Base-by-base conservation (phyloP, 805 yeast genomes). In the Zygosaccharomyces gambellarensis region DNA sequence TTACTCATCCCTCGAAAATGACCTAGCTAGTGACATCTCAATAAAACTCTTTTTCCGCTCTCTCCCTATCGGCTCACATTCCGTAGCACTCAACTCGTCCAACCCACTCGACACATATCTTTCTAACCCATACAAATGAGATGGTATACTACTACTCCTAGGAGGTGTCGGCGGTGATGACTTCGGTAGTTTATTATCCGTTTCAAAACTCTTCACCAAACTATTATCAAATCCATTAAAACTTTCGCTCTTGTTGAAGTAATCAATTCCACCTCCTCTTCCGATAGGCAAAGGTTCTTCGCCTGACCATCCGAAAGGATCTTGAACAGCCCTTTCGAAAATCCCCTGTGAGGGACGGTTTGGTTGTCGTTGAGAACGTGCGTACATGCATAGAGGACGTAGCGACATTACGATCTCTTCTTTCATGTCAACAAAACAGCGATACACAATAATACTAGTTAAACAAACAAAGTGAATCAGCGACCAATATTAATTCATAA, bases 341-440 rank as follows among this genome's bases (percentile, higher is more conserved):
- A 63, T 60, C 23, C 65, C 58, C 38, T 71, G 52, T 65, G 82
- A 80, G 3, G 59, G 5, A 25, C 45, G 27, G 17, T 19, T 23
- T 23, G 36, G 36, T 23, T 23, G 25, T 23, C 28, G 36, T 10
- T 22, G 36, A n/a, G 45, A 19, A 21, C 38, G 32, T 30, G 45
- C 45, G 28, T 42, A 42, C 45, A 42, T 42, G 19, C 19, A 42
- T 21, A 42, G 23, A 12, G 45, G 36, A 25, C 45, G 45, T 27
- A 42, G 17, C 21, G 45, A 42, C 45, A 42, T 42, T 6, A 34
- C 22, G n/a, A 25, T 21, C 14, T n/a, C 19, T 7, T 40, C 14
- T 12, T 29, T 21, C 22, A 29, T n/a, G 11, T 14, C 25, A 19
- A 17, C 28, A 34, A 25, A 17, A 23, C 25, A 30, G 7, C 17